A percentile compares a stretch with the other conserved stretches of the same genome.
Conservation (phyloP, 805 yeast genomes). For the Lachancea dasiensis region DNA sequence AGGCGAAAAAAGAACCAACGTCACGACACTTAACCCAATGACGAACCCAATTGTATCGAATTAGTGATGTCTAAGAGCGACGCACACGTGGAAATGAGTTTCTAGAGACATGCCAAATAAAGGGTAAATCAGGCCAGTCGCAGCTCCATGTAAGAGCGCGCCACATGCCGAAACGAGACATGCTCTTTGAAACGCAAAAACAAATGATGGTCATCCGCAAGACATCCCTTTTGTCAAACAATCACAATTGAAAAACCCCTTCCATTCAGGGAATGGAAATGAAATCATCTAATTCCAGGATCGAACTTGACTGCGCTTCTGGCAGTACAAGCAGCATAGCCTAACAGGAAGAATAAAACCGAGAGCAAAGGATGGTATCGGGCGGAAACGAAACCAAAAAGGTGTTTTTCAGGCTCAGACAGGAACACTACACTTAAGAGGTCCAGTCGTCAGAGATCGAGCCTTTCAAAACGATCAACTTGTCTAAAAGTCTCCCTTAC, state of each 20-base stretch:
- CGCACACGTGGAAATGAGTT: no score
- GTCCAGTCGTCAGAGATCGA: no score
- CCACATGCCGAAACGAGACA: slow-evolving; percentile 5
- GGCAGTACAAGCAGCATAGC: slow-evolving; percentile 20
- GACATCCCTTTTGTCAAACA: no score
- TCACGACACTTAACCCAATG: slow-evolving; percentile 1
- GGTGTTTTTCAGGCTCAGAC: not conserved
- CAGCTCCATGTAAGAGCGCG: slow-evolving; percentile 9
- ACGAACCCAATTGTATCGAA: no score
- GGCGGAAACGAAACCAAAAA: not conserved
- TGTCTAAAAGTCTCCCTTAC: no score
- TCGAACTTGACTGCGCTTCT: slow-evolving; percentile 33
- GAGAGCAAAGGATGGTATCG: not conserved
- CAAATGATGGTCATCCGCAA: no score
- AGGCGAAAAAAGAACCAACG: no score
- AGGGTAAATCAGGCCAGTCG: no score
- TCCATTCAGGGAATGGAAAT: slow-evolving; percentile 10
- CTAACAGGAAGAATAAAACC: not conserved
- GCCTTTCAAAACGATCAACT: no score
- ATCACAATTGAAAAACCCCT: not conserved
- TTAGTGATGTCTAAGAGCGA: no score
- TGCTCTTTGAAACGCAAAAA: no score
- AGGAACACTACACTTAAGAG: slow-evolving; percentile 1
- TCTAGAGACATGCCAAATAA: no score
- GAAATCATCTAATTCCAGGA: slow-evolving; percentile 25